phyloP scores from a whole-genome alignment of 2,329 filamentous ascomycete species.

The Chrysosporium keratinophilum region DNA sequence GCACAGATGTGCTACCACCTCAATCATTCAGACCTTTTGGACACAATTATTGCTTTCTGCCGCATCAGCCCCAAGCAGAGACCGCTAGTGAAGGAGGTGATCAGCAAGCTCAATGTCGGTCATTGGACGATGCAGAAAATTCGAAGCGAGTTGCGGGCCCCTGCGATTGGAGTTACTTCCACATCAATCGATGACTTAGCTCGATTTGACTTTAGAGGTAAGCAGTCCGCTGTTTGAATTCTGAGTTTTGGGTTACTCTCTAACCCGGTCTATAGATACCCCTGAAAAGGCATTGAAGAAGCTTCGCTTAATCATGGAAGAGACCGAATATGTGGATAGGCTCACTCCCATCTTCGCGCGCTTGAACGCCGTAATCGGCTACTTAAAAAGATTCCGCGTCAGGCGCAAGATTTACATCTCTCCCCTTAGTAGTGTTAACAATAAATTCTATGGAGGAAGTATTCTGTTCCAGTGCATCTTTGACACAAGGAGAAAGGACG shows the following conservation, averaged over 20 bases:
- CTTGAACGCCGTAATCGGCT: conserved; percentile 65
- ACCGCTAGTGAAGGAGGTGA: conserved; percentile 63
- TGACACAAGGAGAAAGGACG: conserved; percentile 67
- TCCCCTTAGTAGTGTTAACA: conserved; percentile 78
- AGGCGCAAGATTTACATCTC: conserved; percentile 70
- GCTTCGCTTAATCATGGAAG: conserved; percentile 45
- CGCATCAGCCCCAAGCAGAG: conserved; percentile 61
- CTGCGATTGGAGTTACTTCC: conserved; percentile 68
- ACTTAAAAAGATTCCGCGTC: conserved; percentile 64
- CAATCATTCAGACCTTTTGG: conserved; percentile 76
- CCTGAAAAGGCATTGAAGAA: conserved; percentile 65
- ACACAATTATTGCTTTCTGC: conserved; percentile 83
- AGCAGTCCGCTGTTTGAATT: neutral
- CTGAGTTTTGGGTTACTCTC: neutral
- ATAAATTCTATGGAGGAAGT: conserved; percentile 78
- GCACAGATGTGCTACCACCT: conserved; percentile 78
- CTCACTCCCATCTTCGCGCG: conserved; percentile 57
- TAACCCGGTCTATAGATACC: conserved; percentile 42
- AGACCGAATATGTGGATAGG: conserved; percentile 43
- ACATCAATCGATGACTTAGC: conserved; percentile 85
- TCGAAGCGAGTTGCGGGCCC: conserved; percentile 68
- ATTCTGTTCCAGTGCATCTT: conserved; percentile 85
- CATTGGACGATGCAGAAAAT: conserved; percentile 76
- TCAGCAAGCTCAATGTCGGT: conserved; percentile 79
- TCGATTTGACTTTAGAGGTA: conserved; percentile 80